phyloP scores from a whole-genome alignment of 345 rosid species.

The Syzygium oleosum region DNA sequence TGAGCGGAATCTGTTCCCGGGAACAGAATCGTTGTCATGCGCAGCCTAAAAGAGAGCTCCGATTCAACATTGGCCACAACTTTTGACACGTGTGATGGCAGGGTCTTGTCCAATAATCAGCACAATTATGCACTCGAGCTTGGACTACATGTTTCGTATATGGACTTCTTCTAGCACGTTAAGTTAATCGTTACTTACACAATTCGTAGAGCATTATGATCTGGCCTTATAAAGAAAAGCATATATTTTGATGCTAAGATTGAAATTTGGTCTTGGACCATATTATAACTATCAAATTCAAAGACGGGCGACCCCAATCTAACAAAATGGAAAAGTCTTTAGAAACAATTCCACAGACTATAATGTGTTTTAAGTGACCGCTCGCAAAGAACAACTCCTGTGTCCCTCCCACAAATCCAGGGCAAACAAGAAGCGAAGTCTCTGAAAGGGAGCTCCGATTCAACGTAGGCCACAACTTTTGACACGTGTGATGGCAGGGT shows the following conservation, averaged over 20 bases:
- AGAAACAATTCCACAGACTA: background rate
- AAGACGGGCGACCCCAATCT: too few species aligned
- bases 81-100: rapidly evolving
- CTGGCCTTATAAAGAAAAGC: background rate
- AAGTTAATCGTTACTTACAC: background rate
- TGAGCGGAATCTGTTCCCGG: too few species aligned
- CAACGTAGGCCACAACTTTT: background rate
- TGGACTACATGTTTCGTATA: background rate
- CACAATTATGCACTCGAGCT: background rate
- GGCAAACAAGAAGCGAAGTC: background rate
- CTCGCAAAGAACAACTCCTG: background rate
- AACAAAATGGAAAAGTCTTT: background rate
- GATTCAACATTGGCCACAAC: background rate
- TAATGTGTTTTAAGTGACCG: background rate
- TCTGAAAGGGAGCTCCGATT: background rate
- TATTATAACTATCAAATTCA: background rate
- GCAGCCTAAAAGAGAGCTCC: background rate
- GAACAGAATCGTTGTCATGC: too few species aligned
- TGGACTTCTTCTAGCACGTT: background rate
- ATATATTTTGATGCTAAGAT: background rate
- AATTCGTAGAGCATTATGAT: background rate
- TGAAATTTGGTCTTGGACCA: background rate
- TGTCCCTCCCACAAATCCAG: background rate
- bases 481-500: background rate
- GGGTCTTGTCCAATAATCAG: background rate